Base-by-base conservation (phyloP, 257 asterid genomes). In the Buddleja alternifolia region DNA sequence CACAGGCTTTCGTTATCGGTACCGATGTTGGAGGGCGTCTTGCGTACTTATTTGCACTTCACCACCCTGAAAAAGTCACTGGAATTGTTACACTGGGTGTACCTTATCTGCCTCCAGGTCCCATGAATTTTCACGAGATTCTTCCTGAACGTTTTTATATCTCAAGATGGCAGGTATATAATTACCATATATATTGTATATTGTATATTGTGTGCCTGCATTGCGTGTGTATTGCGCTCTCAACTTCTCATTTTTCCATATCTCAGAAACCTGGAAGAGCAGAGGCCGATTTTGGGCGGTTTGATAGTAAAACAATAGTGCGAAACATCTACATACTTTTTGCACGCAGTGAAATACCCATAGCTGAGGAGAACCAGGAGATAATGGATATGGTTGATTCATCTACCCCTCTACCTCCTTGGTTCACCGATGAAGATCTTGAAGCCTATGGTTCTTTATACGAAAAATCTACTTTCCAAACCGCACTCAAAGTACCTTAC, bases 81-180 rank as follows among this genome's bases (percentile, higher is more conserved):
- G 90, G 89, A 19, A 25, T 86, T 7, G 47, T 80, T 10, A 84
- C 90, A 16, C 12, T 88, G 25, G 93, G 96, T 0, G 17, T 77
- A 15, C 90, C 96, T 21, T 80, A 34, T 61, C 8, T 70, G 24
- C 93, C 88, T 60, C 83, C 77, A 10, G 17, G 47, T 6, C 81
- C 78, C 37, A 21, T 24, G 4, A 4, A 21, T 6, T 69, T 75
- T 21, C 25, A 7, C 6, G 57, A 60, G 3, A 40, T n/a, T 34
- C 81, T 86, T 34, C 88, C 89, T 0, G 88, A 78, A 82, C 90
- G 96, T 17, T 75, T 77, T 71, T 88, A 88, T 73, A 62, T 82
- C 29, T 56, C 87, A 17, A 86, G 96, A 77, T 88, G 95, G 95
- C 73, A 74, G 90, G 95, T 83, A 67, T 5, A n/a, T 9, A 36